Evolutionary conservation across 2,329 filamentous ascomycete species (phyloP).

Genomic region (Leptosphaerulina australis): DNA sequence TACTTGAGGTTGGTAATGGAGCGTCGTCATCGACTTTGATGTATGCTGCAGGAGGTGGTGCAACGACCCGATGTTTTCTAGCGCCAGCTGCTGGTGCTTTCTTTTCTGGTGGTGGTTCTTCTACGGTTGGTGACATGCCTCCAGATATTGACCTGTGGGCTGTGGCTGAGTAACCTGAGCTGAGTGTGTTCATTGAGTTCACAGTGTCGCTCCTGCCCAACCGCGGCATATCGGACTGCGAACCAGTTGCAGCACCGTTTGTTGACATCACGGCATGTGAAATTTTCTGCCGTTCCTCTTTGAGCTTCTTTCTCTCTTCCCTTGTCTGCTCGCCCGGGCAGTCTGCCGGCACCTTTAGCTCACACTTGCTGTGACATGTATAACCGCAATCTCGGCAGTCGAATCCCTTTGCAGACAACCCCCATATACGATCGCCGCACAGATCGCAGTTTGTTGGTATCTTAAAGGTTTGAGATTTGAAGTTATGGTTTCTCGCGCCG

Average conservation of each 20-base stretch:
- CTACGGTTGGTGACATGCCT: slow-evolving; percentile 57
- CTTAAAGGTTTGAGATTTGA: slow-evolving; percentile 98
- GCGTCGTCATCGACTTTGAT: slow-evolving; percentile 67
- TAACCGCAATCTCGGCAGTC: slow-evolving; percentile 97
- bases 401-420: slow-evolving; percentile 92
- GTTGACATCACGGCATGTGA: slow-evolving; percentile 64
- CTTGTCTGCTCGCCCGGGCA: slow-evolving; percentile 94
- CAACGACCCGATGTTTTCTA: slow-evolving; percentile 74
- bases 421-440: slow-evolving; percentile 97
- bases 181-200: slow-evolving; percentile 74
- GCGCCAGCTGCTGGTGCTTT: slow-evolving; percentile 31
- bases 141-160: slow-evolving; percentile 77
- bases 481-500: slow-evolving; percentile 93
- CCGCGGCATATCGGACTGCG: slow-evolving; percentile 67
- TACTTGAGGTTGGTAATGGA: slow-evolving; percentile 34
- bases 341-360: slow-evolving; percentile 97
- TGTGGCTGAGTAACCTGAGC: slow-evolving; percentile 83
- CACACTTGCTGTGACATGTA: slow-evolving; percentile 97
- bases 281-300: slow-evolving; percentile 80
- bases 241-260: slow-evolving; percentile 53
- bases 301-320: slow-evolving; percentile 93
- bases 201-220: slow-evolving; percentile 85
- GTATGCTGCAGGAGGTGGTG: slow-evolving; percentile 84
- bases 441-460: slow-evolving; percentile 98
- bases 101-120: slow-evolving; percentile 52